Conservation (phyloP, 768 basidiomycete species). For the Russula vinacea region DNA sequence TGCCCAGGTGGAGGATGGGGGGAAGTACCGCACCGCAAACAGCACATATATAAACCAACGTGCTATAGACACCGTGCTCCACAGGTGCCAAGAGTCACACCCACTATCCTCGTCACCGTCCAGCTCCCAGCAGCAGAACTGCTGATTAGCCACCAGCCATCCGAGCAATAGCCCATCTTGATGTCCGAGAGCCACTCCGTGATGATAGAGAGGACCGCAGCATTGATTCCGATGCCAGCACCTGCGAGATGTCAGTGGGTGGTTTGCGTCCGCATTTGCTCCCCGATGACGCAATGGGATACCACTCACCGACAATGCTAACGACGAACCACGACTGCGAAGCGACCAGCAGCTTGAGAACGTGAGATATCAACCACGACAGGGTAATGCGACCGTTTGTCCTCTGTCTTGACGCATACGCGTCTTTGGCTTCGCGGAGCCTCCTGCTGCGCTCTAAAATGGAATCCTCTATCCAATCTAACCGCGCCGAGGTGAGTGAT, state of each 20-base stretch:
- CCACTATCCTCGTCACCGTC: conserved; percentile 73
- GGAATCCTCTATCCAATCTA: conserved; percentile 98
- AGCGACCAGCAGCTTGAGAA: conserved; percentile 57
- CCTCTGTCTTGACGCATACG: conserved; percentile 44
- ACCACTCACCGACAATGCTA: conserved; percentile 74
- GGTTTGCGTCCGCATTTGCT: neutral
- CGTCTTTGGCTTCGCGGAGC: conserved; percentile 53
- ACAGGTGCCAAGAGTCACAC: conserved; percentile 90
- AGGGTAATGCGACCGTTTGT: conserved; percentile 51
- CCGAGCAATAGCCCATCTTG: conserved; percentile 94
- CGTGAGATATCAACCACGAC: conserved; percentile 59
- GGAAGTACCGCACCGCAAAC: conserved; percentile 68
- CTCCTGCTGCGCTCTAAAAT: conserved; percentile 82
- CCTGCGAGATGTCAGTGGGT: conserved; percentile 47
- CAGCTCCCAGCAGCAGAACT: conserved; percentile 98
- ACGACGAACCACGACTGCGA: conserved; percentile 94
- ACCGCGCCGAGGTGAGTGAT: neutral
- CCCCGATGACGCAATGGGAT: neutral
- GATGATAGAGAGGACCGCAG: conserved; percentile 91
- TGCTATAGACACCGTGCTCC: conserved; percentile 69
- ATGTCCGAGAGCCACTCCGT: conserved; percentile 98
- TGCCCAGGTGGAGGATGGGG: neutral
- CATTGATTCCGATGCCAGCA: conserved; percentile 85
- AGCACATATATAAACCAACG: conserved; percentile 84
- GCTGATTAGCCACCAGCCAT: conserved; percentile 99